phyloP scores from a whole-genome alignment of 1,284 basidiomycete species.

The Tylopilus sp. region DNA sequence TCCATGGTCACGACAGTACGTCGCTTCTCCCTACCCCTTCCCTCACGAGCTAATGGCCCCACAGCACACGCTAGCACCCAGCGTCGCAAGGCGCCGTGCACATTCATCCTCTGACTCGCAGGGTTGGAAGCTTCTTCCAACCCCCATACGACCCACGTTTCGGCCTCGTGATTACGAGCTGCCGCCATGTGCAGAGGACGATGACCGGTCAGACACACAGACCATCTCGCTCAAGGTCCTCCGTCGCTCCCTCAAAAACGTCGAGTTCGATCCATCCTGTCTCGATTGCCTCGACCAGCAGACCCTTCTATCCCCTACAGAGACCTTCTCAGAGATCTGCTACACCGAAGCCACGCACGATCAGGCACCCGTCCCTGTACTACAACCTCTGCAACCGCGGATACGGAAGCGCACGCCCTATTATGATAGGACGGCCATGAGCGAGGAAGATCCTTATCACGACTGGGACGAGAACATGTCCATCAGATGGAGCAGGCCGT shows the following conservation, averaged over 20 bases:
- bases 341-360: slow-evolving; percentile 35
- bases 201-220: slow-evolving; percentile 23
- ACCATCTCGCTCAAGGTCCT: slow-evolving; percentile 33
- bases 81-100: slow-evolving; percentile 28
- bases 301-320: slow-evolving; percentile 33
- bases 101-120: slow-evolving; percentile 33
- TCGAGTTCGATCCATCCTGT: slow-evolving; percentile 34
- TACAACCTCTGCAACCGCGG: slow-evolving; percentile 32
- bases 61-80: slow-evolving; percentile 16
- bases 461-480: slow-evolving; percentile 36
- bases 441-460: slow-evolving; percentile 34
- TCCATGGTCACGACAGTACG: slow-evolving; percentile 24
- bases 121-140: slow-evolving; percentile 32
- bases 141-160: slow-evolving; percentile 33
- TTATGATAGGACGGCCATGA: slow-evolving; percentile 35
- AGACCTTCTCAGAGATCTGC: slow-evolving; percentile 34
- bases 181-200: slow-evolving; percentile 30
- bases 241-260: slow-evolving; percentile 32
- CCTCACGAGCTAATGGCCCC: background rate
- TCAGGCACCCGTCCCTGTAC: slow-evolving; percentile 21
- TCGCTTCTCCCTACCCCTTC: background rate
- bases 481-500: slow-evolving; percentile 12
- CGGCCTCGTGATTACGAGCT: slow-evolving; percentile 34
- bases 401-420: slow-evolving; percentile 29
- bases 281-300: slow-evolving; percentile 36